phyloP scores from a whole-genome alignment of 2,329 filamentous ascomycete species.

The Waltergamsia citrina region DNA sequence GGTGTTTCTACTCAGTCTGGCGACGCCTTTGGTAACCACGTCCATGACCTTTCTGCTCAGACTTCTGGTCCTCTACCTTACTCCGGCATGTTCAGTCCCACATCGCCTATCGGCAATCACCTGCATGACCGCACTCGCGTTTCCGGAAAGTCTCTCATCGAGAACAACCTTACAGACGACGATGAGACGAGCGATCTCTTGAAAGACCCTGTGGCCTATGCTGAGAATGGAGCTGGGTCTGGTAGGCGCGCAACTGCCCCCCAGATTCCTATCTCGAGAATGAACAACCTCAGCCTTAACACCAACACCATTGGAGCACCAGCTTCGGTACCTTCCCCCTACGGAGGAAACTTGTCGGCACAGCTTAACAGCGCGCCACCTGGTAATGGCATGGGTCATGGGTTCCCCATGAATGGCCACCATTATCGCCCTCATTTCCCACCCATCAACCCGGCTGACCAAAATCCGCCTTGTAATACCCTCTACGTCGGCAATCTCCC shows the following conservation, averaged over 20 bases:
- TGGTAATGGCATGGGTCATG: constrained; percentile 16
- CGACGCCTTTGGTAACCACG: constrained; percentile 1
- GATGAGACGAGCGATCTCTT: constrained; percentile 66
- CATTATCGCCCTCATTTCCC: constrained; percentile 58
- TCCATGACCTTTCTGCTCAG: not conserved
- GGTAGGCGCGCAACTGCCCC: constrained; percentile 60
- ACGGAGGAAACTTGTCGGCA: constrained; percentile 28
- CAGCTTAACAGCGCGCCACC: constrained; percentile 46
- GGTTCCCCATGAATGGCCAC: constrained; percentile 29
- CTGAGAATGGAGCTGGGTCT: constrained; percentile 39
- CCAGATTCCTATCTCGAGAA: constrained; percentile 58
- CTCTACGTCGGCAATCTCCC: constrained; percentile 96
- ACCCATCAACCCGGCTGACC: constrained; percentile 85
- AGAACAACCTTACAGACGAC: constrained; percentile 51
- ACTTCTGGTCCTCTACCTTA: constrained; percentile 15
- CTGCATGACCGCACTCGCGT: constrained; percentile 51
- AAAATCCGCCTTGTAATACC: constrained; percentile 96
- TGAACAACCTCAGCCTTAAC: constrained; percentile 63
- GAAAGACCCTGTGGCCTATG: constrained; percentile 63
- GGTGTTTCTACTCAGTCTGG: constrained; percentile 41
- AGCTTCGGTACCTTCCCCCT: constrained; percentile 37
- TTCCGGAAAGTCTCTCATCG: constrained; percentile 64
- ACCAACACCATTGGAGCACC: constrained; percentile 44
- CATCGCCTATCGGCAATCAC: constrained; percentile 63
- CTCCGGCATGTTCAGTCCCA: constrained; percentile 59